phyloP scores from a whole-genome alignment of 352 stramenopile species.

The Phytopythium cucurbitacearum region DNA sequence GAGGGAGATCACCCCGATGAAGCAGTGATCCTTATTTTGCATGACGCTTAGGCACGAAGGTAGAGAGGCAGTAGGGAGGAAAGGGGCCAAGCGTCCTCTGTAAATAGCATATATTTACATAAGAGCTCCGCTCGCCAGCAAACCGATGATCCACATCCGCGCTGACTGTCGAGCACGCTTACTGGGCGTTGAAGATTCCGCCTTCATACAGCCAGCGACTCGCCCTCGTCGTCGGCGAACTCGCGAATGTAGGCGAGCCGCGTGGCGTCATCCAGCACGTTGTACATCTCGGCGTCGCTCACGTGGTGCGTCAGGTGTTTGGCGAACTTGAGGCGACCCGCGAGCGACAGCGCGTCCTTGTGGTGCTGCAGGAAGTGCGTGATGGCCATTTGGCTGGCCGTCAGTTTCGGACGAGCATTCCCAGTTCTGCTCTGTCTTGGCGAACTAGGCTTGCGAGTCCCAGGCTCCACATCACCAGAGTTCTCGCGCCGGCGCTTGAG shows the following conservation, averaged over 20 bases:
- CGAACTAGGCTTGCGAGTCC: not conserved
- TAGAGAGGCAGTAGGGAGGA: no score
- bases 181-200: no score
- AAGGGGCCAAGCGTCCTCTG: no score
- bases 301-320: constrained; percentile 42
- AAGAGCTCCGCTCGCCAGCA: no score
- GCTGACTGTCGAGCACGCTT: no score
- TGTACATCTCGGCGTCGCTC: constrained; percentile 55
- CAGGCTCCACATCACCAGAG: not conserved
- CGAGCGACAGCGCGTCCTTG: constrained; percentile 18
- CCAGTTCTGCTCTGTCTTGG: not conserved
- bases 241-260: constrained; percentile 35
- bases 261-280: constrained; percentile 41
- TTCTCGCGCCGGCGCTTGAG: not conserved
- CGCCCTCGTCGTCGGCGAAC: constrained; percentile 16
- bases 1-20: no score
- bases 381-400: constrained; percentile 33
- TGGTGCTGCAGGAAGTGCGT: constrained; percentile 35
- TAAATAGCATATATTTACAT: no score
- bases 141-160: no score
- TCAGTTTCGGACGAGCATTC: constrained; percentile 9
- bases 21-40: no score
- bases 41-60: no score
- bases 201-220: no score
- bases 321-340: constrained; percentile 31